Evolutionary conservation across 2,329 filamentous ascomycete species (phyloP), one percentile per base, ranked within the genome.

Genomic region (Fusarium mangiferae): DNA sequence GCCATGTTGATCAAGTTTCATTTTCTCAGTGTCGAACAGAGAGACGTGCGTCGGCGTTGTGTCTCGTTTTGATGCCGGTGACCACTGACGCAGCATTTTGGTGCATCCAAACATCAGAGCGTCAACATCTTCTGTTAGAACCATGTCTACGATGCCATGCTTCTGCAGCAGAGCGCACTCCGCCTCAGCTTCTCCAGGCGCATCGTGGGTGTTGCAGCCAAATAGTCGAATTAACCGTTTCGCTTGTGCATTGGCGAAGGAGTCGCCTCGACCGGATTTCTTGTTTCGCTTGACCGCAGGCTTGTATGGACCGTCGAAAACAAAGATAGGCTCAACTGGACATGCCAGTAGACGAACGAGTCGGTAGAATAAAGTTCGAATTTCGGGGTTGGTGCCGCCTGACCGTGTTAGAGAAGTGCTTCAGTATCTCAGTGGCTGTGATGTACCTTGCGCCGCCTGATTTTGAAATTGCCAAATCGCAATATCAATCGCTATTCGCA

Each of bases 381-480:
- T 87, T 3, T 95, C 95, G 12, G 96, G 96, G 77, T 98, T 98
- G 17, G 91, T 91, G 68, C 96, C 96, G 52, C 96, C 92, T 90
- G 54, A 8, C 42, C 28, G 8, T 41, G 57, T 76, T 55, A 75
- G 74, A 54, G 33, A 46, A 39, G n/a, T 30, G 24, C 5, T 9
- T n/a, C n/a, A 59, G 22, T 24, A 15, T 12, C 14, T 6, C 3
- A 17, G 26, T 14, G 18, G 20, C 14, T 12, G 24, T 30, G 24
- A 65, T 77, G 38, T 78, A 89, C 90, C 94, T 84, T 91, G 91
- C 24, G 93, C 93, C 20, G 94, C 92, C 80, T 97, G 95, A 18
- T 92, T 92, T 79, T 99, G 96, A 79, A 98, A 98, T 49, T 98
- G 93, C 96, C 96, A 99, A 80, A 99, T 98, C 6, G 95, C 94